phyloP scores from a whole-genome alignment of 208 protist species.

The Wallacemonas sp. region DNA sequence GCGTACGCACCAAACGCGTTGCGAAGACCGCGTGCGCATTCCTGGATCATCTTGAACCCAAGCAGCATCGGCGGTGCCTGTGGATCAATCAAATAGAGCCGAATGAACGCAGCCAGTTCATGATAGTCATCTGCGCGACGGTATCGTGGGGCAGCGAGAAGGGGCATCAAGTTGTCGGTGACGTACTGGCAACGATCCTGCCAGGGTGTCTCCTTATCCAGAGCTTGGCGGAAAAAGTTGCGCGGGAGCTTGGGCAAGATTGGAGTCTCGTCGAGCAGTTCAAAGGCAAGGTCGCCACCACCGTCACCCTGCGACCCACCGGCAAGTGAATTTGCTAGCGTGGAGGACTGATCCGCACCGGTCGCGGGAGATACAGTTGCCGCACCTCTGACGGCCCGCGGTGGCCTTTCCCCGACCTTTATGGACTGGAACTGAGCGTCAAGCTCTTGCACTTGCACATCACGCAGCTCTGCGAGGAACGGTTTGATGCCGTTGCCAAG shows the following conservation, averaged over 20 bases:
- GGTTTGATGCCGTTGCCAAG: constrained; percentile 69
- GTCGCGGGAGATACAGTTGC: neutral
- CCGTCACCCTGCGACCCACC: neutral
- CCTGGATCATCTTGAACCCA: constrained; percentile 85
- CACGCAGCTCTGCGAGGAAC: constrained; percentile 74
- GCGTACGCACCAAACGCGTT: constrained; percentile 51
- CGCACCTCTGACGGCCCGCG: constrained; percentile 24
- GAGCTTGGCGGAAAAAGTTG: constrained; percentile 65
- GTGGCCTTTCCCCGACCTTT: constrained; percentile 27
- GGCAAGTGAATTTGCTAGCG: constrained; percentile 6
- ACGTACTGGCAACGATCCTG: constrained; percentile 73
- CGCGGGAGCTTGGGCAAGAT: constrained; percentile 63
- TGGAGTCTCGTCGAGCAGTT: constrained; percentile 53
- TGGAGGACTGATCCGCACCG: neutral
- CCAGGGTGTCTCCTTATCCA: constrained; percentile 78
- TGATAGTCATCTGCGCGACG: constrained; percentile 84
- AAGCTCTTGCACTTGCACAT: constrained; percentile 85
- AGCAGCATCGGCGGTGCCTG: constrained; percentile 85
- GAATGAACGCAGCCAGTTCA: constrained; percentile 70
- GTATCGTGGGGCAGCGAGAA: constrained; percentile 58
- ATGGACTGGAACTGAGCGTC: constrained; percentile 66
- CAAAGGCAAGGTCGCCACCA: constrained; percentile 47
- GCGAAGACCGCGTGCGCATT: constrained; percentile 64
- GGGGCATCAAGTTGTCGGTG: constrained; percentile 57
- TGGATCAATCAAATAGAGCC: constrained; percentile 71